Conservation (phyloP, 2,329 filamentous ascomycete genomes). For the Tolypocladium paradoxum region DNA sequence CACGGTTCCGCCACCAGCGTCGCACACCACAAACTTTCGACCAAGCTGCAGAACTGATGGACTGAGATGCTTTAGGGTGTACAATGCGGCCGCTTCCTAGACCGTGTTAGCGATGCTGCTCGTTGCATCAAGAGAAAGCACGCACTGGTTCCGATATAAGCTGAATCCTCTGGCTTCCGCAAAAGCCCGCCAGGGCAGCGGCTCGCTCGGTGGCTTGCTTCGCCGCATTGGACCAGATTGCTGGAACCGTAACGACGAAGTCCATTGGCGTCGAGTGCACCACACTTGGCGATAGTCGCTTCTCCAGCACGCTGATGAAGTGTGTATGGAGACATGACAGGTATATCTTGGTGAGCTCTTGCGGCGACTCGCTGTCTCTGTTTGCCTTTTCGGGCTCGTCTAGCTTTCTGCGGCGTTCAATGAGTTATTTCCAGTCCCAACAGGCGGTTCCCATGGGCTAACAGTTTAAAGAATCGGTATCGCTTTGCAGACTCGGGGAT, state of each 20-base stretch:
- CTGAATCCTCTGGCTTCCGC: constrained; percentile 29
- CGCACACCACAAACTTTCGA: constrained; percentile 40
- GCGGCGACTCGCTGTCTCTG: constrained; percentile 22
- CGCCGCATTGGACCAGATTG: constrained; percentile 46
- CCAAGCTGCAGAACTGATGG: constrained; percentile 29
- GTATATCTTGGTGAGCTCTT: constrained; percentile 28
- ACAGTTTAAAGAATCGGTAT: constrained; percentile 39
- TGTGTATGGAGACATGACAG: constrained; percentile 37
- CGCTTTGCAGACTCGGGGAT: constrained; percentile 29
- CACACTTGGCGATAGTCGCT: constrained; percentile 29
- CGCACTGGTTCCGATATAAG: constrained; percentile 38
- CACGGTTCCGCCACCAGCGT: constrained; percentile 43
- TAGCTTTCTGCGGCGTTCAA: constrained; percentile 17
- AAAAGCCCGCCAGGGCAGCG: constrained; percentile 27
- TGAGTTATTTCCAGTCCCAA: background rate
- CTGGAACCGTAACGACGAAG: constrained; percentile 46
- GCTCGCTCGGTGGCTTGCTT: constrained; percentile 36
- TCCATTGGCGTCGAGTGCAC: constrained; percentile 35
- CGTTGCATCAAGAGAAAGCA: background rate
- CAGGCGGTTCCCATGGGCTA: constrained; percentile 10
- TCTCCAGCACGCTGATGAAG: constrained; percentile 31
- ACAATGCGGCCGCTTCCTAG: constrained; percentile 39
- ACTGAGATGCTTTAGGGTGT: constrained; percentile 32
- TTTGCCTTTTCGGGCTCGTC: constrained; percentile 20
- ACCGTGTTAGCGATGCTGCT: constrained; percentile 1